Evolutionary conservation across 1,139 yeast species (phyloP).

Genomic region (Taphrina populina): DNA sequence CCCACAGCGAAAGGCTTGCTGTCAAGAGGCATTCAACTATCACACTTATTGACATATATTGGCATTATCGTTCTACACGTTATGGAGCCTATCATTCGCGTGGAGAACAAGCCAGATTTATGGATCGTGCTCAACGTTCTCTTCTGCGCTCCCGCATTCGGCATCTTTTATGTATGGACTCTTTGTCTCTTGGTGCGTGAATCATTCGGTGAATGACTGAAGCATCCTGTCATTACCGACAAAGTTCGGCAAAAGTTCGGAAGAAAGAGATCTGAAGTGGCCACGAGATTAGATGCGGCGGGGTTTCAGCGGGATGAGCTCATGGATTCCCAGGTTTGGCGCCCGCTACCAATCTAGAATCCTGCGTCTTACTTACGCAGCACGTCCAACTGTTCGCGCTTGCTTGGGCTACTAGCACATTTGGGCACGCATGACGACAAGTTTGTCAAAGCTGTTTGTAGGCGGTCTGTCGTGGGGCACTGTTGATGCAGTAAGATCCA

Average conservation of each 20-base stretch:
- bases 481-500: slow-evolving; percentile 8
- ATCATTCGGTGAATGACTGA: background rate
- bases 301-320: slow-evolving; percentile 17
- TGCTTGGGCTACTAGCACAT: no score
- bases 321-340: no score
- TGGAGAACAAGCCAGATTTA: slow-evolving; percentile 73
- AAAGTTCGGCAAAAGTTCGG: no score
- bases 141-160: slow-evolving; percentile 73
- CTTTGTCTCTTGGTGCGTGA: slow-evolving; percentile 4
- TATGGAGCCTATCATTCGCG: slow-evolving; percentile 52
- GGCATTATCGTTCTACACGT: slow-evolving; percentile 56
- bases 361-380: no score
- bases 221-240: no score
- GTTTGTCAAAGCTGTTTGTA: slow-evolving; percentile 26
- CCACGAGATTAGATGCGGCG: slow-evolving; percentile 15
- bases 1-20: slow-evolving; percentile 22
- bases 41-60: slow-evolving; percentile 51
- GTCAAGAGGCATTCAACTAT: slow-evolving; percentile 42
- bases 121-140: slow-evolving; percentile 78
- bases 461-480: slow-evolving; percentile 33
- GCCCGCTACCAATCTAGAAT: no score
- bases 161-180: slow-evolving; percentile 64
- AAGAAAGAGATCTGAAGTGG: no score
- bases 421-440: slow-evolving; percentile 12
- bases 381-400: no score